A percentile compares a stretch with the other conserved stretches of the same genome.
Evolutionary conservation across 306 rosid genomes (phyloP).

Genomic region (Pueraria montana): DNA sequence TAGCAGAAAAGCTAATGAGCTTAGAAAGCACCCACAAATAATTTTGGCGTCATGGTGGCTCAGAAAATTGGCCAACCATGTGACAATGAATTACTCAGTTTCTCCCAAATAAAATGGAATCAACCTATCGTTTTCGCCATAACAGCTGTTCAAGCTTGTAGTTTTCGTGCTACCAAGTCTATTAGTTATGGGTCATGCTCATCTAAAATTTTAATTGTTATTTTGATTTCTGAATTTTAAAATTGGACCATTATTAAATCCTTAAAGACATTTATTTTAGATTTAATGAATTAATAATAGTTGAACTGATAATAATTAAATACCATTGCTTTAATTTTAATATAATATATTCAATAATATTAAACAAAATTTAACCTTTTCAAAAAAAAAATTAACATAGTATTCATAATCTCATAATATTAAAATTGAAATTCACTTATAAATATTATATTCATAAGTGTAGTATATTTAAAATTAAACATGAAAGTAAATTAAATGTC

Average conservation of each 20-base stretch:
- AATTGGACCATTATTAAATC: too few species aligned
- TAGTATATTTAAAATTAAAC: too few species aligned
- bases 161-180: neutral
- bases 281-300: too few species aligned
- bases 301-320: too few species aligned
- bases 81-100: neutral
- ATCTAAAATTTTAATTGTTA: neutral
- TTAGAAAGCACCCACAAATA: constrained; percentile 7
- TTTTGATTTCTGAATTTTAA: neutral
- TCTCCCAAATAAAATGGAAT: neutral
- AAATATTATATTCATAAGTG: neutral
- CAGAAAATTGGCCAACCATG: constrained; percentile 11
- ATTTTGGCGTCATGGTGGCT: neutral
- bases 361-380: too few species aligned
- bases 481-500: neutral
- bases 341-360: neutral
- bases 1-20: constrained; percentile 13
- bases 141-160: neutral
- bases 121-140: neutral
- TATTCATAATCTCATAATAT: too few species aligned
- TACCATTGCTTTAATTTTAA: too few species aligned
- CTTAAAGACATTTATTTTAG: too few species aligned
- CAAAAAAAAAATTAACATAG: too few species aligned
- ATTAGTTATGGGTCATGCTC: neutral
- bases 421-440: neutral